Base-by-base conservation (phyloP, 176 grass and related monocot genomes). In the Oryza australiensis region DNA sequence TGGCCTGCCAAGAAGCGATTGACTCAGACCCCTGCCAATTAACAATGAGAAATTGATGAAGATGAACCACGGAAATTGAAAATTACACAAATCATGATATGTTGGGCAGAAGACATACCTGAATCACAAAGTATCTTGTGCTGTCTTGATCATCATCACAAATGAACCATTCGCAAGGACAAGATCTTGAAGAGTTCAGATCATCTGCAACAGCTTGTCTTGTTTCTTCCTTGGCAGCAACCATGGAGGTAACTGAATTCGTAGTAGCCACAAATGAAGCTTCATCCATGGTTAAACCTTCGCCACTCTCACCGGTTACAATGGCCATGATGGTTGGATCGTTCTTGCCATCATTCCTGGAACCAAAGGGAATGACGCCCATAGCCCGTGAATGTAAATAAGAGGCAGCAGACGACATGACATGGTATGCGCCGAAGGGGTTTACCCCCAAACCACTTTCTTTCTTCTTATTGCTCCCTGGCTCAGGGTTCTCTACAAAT, bases 41-140 rank as follows among this genome's bases (percentile, higher is more conserved):
- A 79, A 85, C 35, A 74, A 72, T 40, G 23, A 79, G 70, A 66
- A 16, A 9, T 86, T 32, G 24, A 86, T 28, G 55, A 24, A 23
- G 24, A 86, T 28, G 55, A 24, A 23, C 55, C 9, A 32, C 7
- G 7, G 34, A 65, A 30, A 48, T 38, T 66, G 26, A 66, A 66
- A 53, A 30, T 2, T 5, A 30, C 12, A 12, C 8, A 20, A 34
- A 18, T 26, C 26, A 70, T 63, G 20, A 67, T 5, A 70, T 64
- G 65, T 68, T 16, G 43, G 68, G 16, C 42, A 83, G 20, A 40
- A 87, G 22, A 22, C 68, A 3, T 79, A 99, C 96, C 89, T 99
- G 96, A 87, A 99, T 88, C 9, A 95, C 89, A 30, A 95, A 91
- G 85, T 92, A 93, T 93, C 93, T 99, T 33, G 96, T 99, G 80